Conservation (phyloP, 257 asterid species). For the Phtheirospermum japonicum region DNA sequence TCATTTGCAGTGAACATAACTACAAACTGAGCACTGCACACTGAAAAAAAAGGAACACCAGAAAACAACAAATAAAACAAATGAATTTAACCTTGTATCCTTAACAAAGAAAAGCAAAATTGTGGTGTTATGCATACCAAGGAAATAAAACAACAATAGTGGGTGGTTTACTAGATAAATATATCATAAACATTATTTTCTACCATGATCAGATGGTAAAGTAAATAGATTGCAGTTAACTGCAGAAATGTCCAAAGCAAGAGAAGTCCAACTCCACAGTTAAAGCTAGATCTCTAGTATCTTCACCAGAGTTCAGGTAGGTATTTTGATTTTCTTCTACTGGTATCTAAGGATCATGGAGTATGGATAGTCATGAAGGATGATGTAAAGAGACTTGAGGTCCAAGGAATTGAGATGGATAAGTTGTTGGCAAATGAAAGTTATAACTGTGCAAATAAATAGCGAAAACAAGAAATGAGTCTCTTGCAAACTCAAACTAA, state of each 20-base stretch:
- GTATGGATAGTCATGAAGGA: background rate
- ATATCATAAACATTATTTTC: conserved; percentile 2
- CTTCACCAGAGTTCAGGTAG: conserved; percentile 13
- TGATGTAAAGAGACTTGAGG: conserved; percentile 1
- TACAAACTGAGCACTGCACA: conserved; percentile 75
- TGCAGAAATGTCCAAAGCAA: conserved; percentile 4
- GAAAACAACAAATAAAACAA: conserved; percentile 9
- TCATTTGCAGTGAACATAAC: conserved; percentile 68
- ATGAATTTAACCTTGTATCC: conserved; percentile 19
- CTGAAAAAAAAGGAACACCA: conserved; percentile 44
- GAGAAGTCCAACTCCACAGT: conserved; percentile 1
- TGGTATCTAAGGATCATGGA: conserved; percentile 4
- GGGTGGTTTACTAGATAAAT: background rate
- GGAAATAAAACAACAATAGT: conserved; percentile 7
- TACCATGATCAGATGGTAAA: conserved; percentile 17
- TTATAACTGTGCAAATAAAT: background rate
- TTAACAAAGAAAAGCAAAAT: conserved; percentile 15
- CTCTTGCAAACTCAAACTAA: background rate
- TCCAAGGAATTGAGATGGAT: background rate
- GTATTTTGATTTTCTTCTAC: conserved; percentile 5
- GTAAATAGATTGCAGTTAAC: conserved; percentile 1
- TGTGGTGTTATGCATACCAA: conserved; percentile 15
- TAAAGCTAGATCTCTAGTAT: conserved; percentile 10
- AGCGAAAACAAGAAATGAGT: background rate
- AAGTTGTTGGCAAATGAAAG: background rate